A percentile compares a stretch with the other conserved stretches of the same genome.
Evolutionary conservation across 768 basidiomycete genomes (phyloP).

Genomic region (Boletus pseudo-olivaceus): DNA sequence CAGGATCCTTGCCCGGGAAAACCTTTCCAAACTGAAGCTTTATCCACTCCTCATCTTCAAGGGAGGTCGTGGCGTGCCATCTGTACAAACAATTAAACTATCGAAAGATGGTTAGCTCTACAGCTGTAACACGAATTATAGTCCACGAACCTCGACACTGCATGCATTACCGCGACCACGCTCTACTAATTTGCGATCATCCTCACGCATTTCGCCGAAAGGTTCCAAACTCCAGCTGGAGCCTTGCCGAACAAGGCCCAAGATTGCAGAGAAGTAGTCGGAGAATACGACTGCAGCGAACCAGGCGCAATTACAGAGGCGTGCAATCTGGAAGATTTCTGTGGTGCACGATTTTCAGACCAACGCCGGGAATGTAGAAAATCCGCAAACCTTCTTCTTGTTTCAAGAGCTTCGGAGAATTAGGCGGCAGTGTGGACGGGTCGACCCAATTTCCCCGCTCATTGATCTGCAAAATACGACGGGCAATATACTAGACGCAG

Average conservation of each 20-base stretch:
- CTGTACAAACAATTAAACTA: conserved; percentile 85
- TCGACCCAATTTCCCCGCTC: conserved; percentile 64
- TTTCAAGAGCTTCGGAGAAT: conserved; percentile 35
- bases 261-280: conserved; percentile 77
- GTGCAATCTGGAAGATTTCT: conserved; percentile 81
- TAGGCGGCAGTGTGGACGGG: conserved; percentile 42
- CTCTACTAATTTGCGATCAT: conserved; percentile 66
- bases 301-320: conserved; percentile 78
- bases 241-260: conserved; percentile 75
- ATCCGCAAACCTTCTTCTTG: conserved; percentile 51
- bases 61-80: conserved; percentile 80
- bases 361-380: not conserved
- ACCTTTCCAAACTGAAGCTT: conserved; percentile 42
- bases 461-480: conserved; percentile 75
- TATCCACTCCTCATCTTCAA: conserved; percentile 70
- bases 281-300: conserved; percentile 76
- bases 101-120: not conserved
- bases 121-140: not conserved
- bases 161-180: conserved; percentile 78
- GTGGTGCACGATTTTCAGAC: conserved; percentile 23
- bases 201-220: conserved; percentile 65
- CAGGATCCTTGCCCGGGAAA: conserved; percentile 52
- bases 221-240: conserved; percentile 76
- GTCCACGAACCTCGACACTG: conserved; percentile 65
- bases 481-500: conserved; percentile 64